Evolutionary conservation across 176 grass and related monocot species (phyloP).

Genomic region (Areca catechu): DNA sequence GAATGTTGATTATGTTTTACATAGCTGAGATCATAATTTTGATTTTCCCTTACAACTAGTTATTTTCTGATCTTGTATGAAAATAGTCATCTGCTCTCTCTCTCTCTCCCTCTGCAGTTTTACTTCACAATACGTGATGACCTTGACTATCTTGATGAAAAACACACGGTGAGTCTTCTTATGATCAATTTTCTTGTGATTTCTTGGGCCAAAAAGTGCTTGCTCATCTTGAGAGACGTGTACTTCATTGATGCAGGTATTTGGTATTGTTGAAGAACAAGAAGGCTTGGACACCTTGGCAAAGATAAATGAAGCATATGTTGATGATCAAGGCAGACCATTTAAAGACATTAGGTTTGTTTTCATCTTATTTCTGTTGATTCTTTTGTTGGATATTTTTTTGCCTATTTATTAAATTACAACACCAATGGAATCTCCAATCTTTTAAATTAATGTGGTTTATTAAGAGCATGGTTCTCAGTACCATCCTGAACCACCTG

Average conservation of each 20-base stretch:
- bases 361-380: background rate
- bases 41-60: no score
- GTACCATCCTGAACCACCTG: no score
- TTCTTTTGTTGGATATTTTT: no score
- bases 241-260: slow-evolving; percentile 42
- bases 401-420: no score
- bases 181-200: background rate
- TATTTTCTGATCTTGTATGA: no score
- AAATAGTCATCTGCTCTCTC: no score
- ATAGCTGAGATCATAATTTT: no score
- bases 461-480: no score
- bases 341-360: slow-evolving; percentile 85
- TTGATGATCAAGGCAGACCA: slow-evolving; percentile 77
- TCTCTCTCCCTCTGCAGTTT: slow-evolving; percentile 32
- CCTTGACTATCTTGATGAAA: slow-evolving; percentile 92
- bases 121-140: slow-evolving; percentile 85
- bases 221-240: background rate
- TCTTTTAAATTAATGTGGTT: no score
- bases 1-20: no score
- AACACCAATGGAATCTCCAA: no score
- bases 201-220: background rate
- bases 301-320: slow-evolving; percentile 97
- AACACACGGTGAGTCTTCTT: slow-evolving; percentile 62
- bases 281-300: slow-evolving; percentile 77
- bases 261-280: slow-evolving; percentile 68